These are phyloP conservation scores for Metschnikowia gruessii DNA, from an alignment of 805 yeast species.

Conservation along the genomic window DNA sequence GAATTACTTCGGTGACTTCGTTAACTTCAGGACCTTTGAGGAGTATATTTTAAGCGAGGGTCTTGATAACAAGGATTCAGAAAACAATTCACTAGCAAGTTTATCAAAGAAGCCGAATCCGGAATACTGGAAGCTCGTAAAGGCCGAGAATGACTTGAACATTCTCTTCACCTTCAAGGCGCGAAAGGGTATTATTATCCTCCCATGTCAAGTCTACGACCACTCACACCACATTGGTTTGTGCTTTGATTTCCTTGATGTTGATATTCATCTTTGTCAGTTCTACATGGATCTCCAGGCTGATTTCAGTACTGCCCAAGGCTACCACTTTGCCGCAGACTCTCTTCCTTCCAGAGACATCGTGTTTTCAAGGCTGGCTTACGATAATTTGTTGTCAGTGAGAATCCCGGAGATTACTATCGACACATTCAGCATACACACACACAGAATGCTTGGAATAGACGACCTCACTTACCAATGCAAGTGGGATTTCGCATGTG, in stretches of 20 bases:
- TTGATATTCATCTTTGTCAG: conserved; percentile 83
- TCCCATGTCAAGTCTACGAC: conserved; percentile 74
- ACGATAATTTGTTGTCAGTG: conserved; percentile 16
- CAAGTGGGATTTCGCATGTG: conserved; percentile 82
- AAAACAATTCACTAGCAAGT: neutral
- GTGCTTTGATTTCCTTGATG: conserved; percentile 60
- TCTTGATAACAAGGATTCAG: conserved; percentile 3
- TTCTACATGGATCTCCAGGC: conserved; percentile 92
- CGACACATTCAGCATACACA: conserved; percentile 66
- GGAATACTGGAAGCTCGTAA: conserved; percentile 39
- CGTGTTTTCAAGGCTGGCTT: conserved; percentile 25
- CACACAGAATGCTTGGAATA: conserved; percentile 89
- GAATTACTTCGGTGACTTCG: conserved; percentile 85
- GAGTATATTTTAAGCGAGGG: conserved; percentile 52
- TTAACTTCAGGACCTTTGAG: conserved; percentile 81
- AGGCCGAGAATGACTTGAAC: conserved; percentile 72
- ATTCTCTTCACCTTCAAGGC: conserved; percentile 70
- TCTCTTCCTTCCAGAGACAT: conserved; percentile 21
- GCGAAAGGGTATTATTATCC: conserved; percentile 61
- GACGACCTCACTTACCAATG: conserved; percentile 83
- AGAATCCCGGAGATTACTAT: conserved; percentile 46
- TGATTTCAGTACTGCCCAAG: conserved; percentile 53
- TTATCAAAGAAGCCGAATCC: conserved; percentile 8
- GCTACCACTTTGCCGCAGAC: conserved; percentile 25
- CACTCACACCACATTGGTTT: conserved; percentile 59